These are phyloP conservation scores for Globisporangium solare DNA, from an alignment of 352 stramenopile genomes.

Conservation along the genomic window DNA sequence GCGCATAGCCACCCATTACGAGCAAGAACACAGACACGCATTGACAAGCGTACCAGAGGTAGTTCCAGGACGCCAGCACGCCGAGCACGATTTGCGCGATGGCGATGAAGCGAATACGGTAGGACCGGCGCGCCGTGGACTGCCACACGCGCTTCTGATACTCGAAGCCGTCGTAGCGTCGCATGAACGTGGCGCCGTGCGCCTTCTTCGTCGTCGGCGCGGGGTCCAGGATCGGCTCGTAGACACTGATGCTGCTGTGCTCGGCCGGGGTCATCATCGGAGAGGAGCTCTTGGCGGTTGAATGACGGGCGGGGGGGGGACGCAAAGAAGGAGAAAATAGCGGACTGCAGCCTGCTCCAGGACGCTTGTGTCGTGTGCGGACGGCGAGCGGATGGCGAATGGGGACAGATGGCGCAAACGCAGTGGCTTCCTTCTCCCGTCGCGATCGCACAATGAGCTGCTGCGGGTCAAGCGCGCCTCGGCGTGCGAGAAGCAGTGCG, in stretches of 20 bases:
- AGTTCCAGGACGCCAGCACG: constrained; percentile 58
- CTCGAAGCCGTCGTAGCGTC: constrained; percentile 73
- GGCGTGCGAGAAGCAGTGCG: too few species aligned
- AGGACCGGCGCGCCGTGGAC: constrained; percentile 50
- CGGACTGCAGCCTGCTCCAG: too few species aligned
- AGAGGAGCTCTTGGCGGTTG: background rate
- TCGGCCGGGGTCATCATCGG: background rate
- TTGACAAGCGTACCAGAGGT: constrained; percentile 42
- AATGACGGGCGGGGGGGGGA: too few species aligned
- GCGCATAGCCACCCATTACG: background rate
- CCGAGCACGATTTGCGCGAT: constrained; percentile 52
- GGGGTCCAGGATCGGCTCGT: background rate
- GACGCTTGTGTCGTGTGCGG: too few species aligned
- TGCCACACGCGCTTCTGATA: constrained; percentile 76
- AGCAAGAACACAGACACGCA: background rate
- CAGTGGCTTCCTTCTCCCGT: too few species aligned
- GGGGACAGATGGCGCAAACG: too few species aligned
- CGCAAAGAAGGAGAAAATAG: too few species aligned
- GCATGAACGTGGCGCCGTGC: background rate
- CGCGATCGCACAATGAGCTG: too few species aligned
- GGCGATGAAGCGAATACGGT: constrained; percentile 63
- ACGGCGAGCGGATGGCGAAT: too few species aligned
- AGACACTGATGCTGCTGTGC: background rate
- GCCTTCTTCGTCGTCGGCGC: constrained; percentile 1
- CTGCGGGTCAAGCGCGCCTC: too few species aligned